Evolutionary conservation across 129 eudicot species (phyloP), one percentile per base, ranked within the genome.

Genomic region (Mikania micrantha): DNA sequence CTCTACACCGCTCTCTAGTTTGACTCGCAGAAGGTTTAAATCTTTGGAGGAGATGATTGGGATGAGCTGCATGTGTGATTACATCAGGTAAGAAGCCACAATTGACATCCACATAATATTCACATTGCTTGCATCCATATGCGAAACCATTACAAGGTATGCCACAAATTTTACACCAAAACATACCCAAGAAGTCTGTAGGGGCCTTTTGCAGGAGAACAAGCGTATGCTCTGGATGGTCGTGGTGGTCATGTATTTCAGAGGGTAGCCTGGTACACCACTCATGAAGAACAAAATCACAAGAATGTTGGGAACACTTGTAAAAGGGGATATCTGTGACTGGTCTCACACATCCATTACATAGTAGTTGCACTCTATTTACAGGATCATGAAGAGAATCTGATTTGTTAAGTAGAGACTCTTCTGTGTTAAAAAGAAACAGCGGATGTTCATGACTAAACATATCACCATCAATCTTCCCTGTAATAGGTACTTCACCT

Each of bases 211-310:
- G 9, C 4, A 1, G 1, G 19, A 69, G 39, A 16, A 31, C 10
- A 9, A 69, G 64, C 1, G 24, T 28, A 40, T 69, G 74, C 21
- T 69, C 40, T 2, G 25, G 74, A 28, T 69, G 74, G 36, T n/a
- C 40, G 16, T 21, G 63, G 35, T 36, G 25, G 25, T 69, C 11
- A 28, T 29, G 20, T 41, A 50, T 16, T 29, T 69, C 17, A 7
- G 19, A 4, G 9, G 64, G 74, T 15, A 58, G 63, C 28, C 36
- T 57, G 1, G n/a, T n/a, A n/a, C n/a, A n/a, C n/a, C n/a, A n/a
- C n/a, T n/a, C n/a, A n/a, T n/a, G n/a, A n/a, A n/a, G 48, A 34
- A 68, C 73, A 52, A 12, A 22, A 21, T 10, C 24, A 68, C 25
- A 32, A 12, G 5, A 17, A 7, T 24, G 4, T 42, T 13, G 20